Percentiles rank a stretch among this genome's conserved stretches.
Evolutionary conservation across 2,329 filamentous ascomycete species (phyloP).

Genomic region (Moelleriella libera): DNA sequence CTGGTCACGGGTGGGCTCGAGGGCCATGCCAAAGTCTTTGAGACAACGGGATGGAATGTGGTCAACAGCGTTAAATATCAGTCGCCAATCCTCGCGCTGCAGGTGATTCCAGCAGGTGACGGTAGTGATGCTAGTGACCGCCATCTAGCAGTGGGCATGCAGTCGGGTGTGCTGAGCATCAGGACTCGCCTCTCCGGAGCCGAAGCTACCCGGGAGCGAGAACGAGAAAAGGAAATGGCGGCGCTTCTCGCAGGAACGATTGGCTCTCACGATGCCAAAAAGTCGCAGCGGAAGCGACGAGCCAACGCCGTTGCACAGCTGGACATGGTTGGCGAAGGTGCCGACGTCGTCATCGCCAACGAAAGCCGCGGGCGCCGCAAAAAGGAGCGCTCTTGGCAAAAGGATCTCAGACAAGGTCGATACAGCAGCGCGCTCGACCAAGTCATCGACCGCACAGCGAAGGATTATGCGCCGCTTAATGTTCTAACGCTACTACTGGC

Average conservation of each 20-base stretch:
- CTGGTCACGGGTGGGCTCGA: conserved; percentile 82
- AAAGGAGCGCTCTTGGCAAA: conserved; percentile 65
- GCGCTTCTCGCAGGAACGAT: conserved; percentile 66
- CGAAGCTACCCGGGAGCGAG: conserved; percentile 61
- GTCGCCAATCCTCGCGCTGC: conserved; percentile 74
- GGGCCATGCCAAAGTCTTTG: conserved; percentile 93
- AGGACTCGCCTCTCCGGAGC: conserved; percentile 76
- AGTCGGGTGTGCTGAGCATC: conserved; percentile 81
- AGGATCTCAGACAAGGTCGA: conserved; percentile 61
- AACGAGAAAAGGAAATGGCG: conserved; percentile 74
- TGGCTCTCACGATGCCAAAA: conserved; percentile 60
- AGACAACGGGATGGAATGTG: conserved; percentile 88
- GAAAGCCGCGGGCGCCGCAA: conserved; percentile 36
- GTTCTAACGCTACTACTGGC: conserved; percentile 70
- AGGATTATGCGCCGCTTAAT: conserved; percentile 43
- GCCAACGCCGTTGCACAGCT: conserved; percentile 36
- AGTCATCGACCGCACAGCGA: conserved; percentile 43
- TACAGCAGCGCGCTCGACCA: conserved; percentile 69
- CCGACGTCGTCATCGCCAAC: conserved; percentile 79
- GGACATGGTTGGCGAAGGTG: conserved; percentile 71
- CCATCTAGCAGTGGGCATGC: conserved; percentile 89
- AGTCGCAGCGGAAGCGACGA: conserved; percentile 52
- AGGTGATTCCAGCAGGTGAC: conserved; percentile 42
- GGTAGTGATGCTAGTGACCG: conserved; percentile 54
- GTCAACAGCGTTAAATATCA: conserved; percentile 92